Base-by-base conservation (phyloP, 495 filamentous ascomycete genomes). In the Hypoxylon subgilvum region DNA sequence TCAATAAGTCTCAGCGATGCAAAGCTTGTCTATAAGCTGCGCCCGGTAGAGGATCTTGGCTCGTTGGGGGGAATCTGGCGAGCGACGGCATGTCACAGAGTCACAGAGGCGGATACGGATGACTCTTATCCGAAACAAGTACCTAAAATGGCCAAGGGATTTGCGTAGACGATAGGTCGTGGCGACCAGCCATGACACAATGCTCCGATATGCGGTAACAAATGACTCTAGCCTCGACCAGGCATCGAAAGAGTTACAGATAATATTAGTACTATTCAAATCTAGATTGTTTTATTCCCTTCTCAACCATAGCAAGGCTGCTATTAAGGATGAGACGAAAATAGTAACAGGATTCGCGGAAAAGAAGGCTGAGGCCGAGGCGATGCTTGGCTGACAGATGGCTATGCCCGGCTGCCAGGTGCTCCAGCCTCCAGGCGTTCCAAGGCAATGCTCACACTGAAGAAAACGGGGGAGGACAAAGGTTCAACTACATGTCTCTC, bases 81-180 rank as follows among this genome's bases (percentile, higher is more conserved):
- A n/a, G n/a, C n/a, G n/a, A 36, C 54, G 42, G 42, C 53, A 52
- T 46, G 49, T 45, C 32, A 49, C 42, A 13, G 13, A 38, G 40
- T 46, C 19, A 38, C 30, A 57, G 46, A 51, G 44, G 45, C 54
- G 49, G 61, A 36, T 64, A 58, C 54, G 61, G 61, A 52, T 59
- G 54, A 59, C 61, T 59, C 61, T 39, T 64, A 59, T 55, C 61
- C 54, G 61, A 64, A 64, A 64, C 49, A 45, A 55, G 61, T 40
- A 46, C 45, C 4, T 13, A 49, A 13, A 32, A n/a, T n/a, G 23
- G 41, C 35, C 23, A 17, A 35, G 41, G 42, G 6, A 42, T 25
- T 59, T 16, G 40, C 42, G 25, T 25, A 42, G 18, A 40, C 18
- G 45, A 23, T 18, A 50, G 22, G 25, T 17, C 48, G 42, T 58